Base-by-base conservation (phyloP, 2,329 filamentous ascomycete genomes). In the Myriangium duriaei region DNA sequence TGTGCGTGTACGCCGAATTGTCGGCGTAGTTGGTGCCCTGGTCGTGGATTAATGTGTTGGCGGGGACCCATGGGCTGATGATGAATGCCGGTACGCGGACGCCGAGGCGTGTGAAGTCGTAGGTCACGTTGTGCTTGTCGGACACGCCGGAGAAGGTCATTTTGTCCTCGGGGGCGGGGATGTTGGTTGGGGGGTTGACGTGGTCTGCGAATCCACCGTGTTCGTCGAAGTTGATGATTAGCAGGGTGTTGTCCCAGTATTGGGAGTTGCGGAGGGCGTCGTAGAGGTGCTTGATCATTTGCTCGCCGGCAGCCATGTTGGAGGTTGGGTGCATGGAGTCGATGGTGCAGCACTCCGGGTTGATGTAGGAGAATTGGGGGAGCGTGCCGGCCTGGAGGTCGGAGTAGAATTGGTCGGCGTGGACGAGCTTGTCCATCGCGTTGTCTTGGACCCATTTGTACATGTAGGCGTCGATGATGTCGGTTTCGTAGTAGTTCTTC, bases 231-330 rank as follows among this genome's bases (percentile, higher is more conserved):
- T 59, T 61, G 45, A 60, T 48, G 41, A 63, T 56, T 19, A 63
- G 49, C 17, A 61, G 43, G 11, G 53, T 58, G 11, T 55, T 53
- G 37, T 61, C 53, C 57, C 60, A 62, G 47, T 61, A 59, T 35
- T 54, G 42, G 5, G 56, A 60, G n/a, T 48, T 45, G 30, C 59
- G 57, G n/a, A 62, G 43, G n/a, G 57, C 54, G 41, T 62, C 59
- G 45, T 62, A 65, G 62, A 67, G 61, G 59, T 85, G 81, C 51
- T 78, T 81, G 45, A 70, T 71, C 45, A 68, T 81, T 50, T 83
- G 81, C 26, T 37, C 37, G 28, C 41, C 41, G 18, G 2, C 41
- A 29, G 39, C 41, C 37, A 24, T 34, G 37, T 55, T 57, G 33
- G 51, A 55, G n/a, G 52, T 55, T 2, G 59, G 59, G 41, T 62